phyloP scores from a whole-genome alignment of 208 protist genomes.

The Wallacemonas sp. region DNA sequence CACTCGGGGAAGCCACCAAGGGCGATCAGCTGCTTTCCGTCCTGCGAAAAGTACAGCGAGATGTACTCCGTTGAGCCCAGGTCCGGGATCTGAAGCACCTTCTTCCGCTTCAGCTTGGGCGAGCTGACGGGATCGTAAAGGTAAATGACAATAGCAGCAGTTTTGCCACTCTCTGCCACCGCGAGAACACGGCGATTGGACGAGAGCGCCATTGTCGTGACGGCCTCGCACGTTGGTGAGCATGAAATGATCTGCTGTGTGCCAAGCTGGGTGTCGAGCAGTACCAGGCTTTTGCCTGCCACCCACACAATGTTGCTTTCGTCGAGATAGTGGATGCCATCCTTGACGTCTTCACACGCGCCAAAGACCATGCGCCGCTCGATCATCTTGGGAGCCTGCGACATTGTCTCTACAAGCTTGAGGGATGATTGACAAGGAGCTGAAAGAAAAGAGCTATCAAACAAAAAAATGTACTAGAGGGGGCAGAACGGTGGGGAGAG shows the following conservation, averaged over 20 bases:
- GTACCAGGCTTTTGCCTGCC: conserved; percentile 88
- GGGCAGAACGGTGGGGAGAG: not conserved
- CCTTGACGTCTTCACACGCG: conserved; percentile 90
- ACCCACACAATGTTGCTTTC: conserved; percentile 94
- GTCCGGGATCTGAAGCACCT: conserved; percentile 81
- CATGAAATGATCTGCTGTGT: conserved; percentile 91
- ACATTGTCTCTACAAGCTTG: conserved; percentile 36
- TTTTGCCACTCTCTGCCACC: conserved; percentile 91
- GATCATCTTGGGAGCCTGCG: conserved; percentile 74
- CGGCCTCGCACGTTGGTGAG: conserved; percentile 82
- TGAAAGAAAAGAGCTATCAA: conserved; percentile 22
- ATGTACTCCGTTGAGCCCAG: conserved; percentile 86
- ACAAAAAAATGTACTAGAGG: conserved; percentile 13
- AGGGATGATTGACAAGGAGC: too few species aligned
- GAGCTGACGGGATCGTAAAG: conserved; percentile 80
- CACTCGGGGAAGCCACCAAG: conserved; percentile 93
- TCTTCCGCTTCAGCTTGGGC: conserved; percentile 84
- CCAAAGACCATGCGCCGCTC: conserved; percentile 93
- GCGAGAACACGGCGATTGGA: conserved; percentile 93
- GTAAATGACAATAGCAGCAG: conserved; percentile 90
- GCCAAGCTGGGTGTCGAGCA: conserved; percentile 92
- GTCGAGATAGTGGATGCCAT: conserved; percentile 94
- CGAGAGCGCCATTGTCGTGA: conserved; percentile 91
- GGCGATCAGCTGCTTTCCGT: conserved; percentile 85
- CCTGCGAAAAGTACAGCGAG: conserved; percentile 91